These are phyloP conservation scores for Myxozyma mucilagina DNA, from an alignment of 805 yeast genomes.

Conservation along the genomic window DNA sequence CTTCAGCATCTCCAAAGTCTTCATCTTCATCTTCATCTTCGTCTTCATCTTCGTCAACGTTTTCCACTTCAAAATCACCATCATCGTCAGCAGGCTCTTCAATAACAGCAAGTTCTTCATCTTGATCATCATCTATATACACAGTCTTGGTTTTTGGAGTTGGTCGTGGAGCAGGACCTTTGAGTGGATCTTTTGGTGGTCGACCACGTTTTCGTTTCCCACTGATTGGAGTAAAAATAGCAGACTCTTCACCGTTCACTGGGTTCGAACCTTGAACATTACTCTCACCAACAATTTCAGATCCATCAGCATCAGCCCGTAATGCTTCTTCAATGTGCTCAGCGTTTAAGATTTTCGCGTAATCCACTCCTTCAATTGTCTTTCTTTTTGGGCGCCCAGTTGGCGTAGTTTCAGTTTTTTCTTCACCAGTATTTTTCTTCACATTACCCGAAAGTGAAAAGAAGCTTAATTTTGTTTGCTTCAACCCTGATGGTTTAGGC, in stretches of 20 bases:
- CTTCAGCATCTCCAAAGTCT: background rate
- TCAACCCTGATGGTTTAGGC: background rate
- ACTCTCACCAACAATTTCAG: background rate
- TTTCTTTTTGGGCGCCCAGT: conserved; percentile 19
- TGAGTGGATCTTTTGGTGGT: conserved; percentile 18
- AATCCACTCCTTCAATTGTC: conserved; percentile 1
- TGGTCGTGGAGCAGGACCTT: conserved; percentile 6
- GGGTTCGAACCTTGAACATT: background rate
- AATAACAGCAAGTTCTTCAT: background rate
- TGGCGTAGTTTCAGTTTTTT: background rate
- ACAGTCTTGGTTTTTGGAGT: background rate
- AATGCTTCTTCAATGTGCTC: background rate
- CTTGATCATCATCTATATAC: conserved; percentile 2
- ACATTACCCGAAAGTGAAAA: background rate
- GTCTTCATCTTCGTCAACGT: background rate
- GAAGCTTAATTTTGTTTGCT: background rate
- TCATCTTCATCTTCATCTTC: conserved; percentile 8
- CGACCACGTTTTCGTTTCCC: conserved; percentile 15
- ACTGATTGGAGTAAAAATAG: background rate
- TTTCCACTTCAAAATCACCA: conserved; percentile 1
- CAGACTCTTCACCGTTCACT: background rate
- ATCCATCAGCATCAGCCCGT: background rate
- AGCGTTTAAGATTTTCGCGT: background rate
- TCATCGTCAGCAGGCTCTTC: background rate
- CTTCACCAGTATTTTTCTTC: background rate